Conservation (phyloP, 2,329 filamentous ascomycete genomes). For the Phaeomoniella chlamydospora region DNA sequence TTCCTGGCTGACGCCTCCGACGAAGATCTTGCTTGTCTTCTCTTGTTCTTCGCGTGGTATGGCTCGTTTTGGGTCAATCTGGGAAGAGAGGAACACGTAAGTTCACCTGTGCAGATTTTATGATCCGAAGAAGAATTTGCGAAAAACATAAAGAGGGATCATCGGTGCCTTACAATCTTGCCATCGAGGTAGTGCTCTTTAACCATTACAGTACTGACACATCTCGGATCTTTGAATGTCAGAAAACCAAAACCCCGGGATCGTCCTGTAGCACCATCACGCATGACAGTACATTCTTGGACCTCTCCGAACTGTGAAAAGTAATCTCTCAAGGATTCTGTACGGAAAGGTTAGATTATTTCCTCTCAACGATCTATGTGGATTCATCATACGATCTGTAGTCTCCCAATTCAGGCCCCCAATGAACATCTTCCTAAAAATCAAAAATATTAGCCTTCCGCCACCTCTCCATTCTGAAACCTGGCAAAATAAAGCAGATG, state of each 20-base stretch:
- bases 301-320: slow-evolving; percentile 98
- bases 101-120: neutral
- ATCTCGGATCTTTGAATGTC: slow-evolving; percentile 95
- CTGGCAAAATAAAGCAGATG: too few relatives aligned
- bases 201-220: slow-evolving; percentile 98
- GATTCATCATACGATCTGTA: slow-evolving; percentile 65
- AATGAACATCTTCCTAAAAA: slow-evolving; percentile 94
- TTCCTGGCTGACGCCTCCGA: slow-evolving; percentile 93
- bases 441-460: slow-evolving; percentile 10
- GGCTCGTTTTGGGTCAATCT: slow-evolving; percentile 97
- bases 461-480: too few relatives aligned
- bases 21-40: slow-evolving; percentile 96
- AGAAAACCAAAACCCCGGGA: slow-evolving; percentile 95
- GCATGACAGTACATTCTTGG: slow-evolving; percentile 97
- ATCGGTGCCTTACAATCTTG: slow-evolving; percentile 72
- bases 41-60: slow-evolving; percentile 97
- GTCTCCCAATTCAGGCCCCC: slow-evolving; percentile 98
- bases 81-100: slow-evolving; percentile 1
- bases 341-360: slow-evolving; percentile 1
- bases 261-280: slow-evolving; percentile 82
- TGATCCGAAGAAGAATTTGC: neutral
- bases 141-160: neutral
- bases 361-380: slow-evolving; percentile 13
- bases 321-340: slow-evolving; percentile 92
- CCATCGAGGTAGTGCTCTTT: slow-evolving; percentile 97